phyloP scores from a whole-genome alignment of 352 stramenopile genomes.

The Pythium angustatum region DNA sequence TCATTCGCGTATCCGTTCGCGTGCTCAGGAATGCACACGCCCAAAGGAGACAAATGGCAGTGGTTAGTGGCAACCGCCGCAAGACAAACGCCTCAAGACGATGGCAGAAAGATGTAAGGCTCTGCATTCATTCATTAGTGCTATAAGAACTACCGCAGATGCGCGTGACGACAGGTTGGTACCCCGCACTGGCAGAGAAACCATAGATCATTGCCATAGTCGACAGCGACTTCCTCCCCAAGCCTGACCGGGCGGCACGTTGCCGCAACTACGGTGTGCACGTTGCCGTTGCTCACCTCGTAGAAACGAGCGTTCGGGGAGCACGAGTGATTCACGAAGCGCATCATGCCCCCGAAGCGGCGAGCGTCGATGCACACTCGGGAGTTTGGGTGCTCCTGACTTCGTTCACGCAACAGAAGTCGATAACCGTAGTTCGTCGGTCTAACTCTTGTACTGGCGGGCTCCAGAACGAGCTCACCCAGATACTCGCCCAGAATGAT shows the following conservation, averaged over 20 bases:
- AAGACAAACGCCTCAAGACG: too few relatives aligned
- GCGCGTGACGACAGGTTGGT: background rate
- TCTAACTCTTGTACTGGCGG: background rate
- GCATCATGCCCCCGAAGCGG: background rate
- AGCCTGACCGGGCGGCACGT: background rate
- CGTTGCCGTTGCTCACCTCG: background rate
- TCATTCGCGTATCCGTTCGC: too few relatives aligned
- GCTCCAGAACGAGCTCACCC: background rate
- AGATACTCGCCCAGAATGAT: conserved; percentile 2
- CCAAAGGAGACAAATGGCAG: too few relatives aligned
- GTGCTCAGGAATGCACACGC: too few relatives aligned
- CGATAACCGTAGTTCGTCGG: background rate
- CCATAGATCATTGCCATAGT: conserved; percentile 3
- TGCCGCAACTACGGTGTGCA: background rate
- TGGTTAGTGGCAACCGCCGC: too few relatives aligned
- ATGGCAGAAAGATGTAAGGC: too few relatives aligned
- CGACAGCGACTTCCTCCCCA: background rate
- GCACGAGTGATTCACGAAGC: conserved; percentile 15
- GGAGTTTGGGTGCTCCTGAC: background rate
- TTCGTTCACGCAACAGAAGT: background rate
- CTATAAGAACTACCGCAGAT: background rate
- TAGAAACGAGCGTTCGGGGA: background rate
- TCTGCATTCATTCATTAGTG: too few relatives aligned
- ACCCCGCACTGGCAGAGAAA: background rate
- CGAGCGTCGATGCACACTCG: conserved; percentile 1